A percentile compares a stretch with the other conserved stretches of the same genome.
Evolutionary conservation across 495 filamentous ascomycete species (phyloP).

Genomic region (Hyaloscypha hepaticicola): DNA sequence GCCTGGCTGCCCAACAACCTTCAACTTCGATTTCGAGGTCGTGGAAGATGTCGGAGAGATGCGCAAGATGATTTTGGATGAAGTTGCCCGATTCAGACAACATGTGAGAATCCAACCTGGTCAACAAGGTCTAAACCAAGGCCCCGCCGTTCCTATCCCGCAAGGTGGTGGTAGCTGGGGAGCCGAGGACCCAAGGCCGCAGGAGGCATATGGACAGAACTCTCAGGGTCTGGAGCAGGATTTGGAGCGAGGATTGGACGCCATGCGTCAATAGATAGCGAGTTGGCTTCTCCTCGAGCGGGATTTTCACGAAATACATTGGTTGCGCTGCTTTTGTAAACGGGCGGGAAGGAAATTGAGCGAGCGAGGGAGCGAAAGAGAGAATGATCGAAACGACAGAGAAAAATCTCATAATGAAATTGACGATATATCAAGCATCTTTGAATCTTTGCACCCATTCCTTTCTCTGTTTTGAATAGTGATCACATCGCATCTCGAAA

Average conservation of each 20-base stretch:
- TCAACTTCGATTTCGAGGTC: conserved; percentile 97
- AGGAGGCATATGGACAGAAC: conserved; percentile 63
- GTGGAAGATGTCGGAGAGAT: conserved; percentile 90
- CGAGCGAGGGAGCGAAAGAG: not conserved
- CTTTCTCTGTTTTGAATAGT: not conserved
- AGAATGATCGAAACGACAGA: not conserved
- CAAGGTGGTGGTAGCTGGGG: conserved; percentile 58
- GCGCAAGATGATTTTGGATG: conserved; percentile 95
- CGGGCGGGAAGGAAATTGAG: not conserved
- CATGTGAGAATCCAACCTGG: conserved; percentile 67
- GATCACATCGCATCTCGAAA: not conserved
- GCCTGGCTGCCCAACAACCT: conserved; percentile 85
- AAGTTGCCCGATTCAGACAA: conserved; percentile 80
- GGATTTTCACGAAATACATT: not conserved
- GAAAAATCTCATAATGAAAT: conserved; percentile 4
- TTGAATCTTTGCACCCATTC: not conserved
- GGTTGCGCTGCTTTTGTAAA: not conserved
- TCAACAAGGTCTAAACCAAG: conserved; percentile 27
- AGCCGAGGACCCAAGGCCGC: conserved; percentile 83
- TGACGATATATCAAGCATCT: conserved; percentile 1
- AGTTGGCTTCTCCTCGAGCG: not conserved
- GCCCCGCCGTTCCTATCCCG: conserved; percentile 30
- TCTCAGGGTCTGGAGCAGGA: conserved; percentile 76
- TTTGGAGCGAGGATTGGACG: conserved; percentile 78
- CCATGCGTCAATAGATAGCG: conserved; percentile 34